Conservation (phyloP, 768 basidiomycete species). For the Lactarius trivialis region DNA sequence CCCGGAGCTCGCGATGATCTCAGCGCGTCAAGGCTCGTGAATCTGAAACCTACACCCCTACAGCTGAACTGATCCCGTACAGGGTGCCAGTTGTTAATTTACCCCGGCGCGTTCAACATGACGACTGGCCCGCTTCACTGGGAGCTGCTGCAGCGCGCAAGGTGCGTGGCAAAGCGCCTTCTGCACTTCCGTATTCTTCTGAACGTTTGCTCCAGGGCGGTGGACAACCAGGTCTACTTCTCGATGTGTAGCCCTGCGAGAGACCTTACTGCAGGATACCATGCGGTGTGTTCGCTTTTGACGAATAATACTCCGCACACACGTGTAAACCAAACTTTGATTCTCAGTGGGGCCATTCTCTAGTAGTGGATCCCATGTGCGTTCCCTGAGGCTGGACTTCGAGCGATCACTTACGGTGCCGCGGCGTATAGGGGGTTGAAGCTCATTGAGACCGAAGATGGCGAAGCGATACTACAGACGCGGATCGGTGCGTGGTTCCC, state of each 20-base stretch:
- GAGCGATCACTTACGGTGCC: not conserved
- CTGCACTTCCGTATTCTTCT: not conserved
- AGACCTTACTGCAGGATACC: conserved; percentile 73
- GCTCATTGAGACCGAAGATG: conserved; percentile 65
- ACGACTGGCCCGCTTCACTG: conserved; percentile 96
- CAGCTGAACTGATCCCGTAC: not conserved
- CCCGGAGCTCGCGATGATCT: conserved; percentile 88
- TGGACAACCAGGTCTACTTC: conserved; percentile 96
- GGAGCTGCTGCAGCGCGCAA: conserved; percentile 81
- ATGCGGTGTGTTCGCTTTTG: conserved; percentile 54
- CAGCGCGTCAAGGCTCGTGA: conserved; percentile 70
- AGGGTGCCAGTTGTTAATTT: conserved; percentile 86
- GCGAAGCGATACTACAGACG: conserved; percentile 71
- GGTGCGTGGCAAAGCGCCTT: conserved; percentile 38
- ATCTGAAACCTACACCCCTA: not conserved
- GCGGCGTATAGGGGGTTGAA: conserved; percentile 56
- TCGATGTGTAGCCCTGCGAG: conserved; percentile 95
- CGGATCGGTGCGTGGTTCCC: conserved; percentile 61
- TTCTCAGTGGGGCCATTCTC: conserved; percentile 78
- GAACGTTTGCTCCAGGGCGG: conserved; percentile 51
- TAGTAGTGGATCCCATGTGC: conserved; percentile 86
- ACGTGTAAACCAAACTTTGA: not conserved
- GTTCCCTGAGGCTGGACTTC: conserved; percentile 26
- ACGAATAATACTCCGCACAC: not conserved
- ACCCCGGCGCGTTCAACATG: conserved; percentile 92